Evolutionary conservation across 2,329 filamentous ascomycete genomes (phyloP).

Genomic region (Botrytis cinerea): DNA sequence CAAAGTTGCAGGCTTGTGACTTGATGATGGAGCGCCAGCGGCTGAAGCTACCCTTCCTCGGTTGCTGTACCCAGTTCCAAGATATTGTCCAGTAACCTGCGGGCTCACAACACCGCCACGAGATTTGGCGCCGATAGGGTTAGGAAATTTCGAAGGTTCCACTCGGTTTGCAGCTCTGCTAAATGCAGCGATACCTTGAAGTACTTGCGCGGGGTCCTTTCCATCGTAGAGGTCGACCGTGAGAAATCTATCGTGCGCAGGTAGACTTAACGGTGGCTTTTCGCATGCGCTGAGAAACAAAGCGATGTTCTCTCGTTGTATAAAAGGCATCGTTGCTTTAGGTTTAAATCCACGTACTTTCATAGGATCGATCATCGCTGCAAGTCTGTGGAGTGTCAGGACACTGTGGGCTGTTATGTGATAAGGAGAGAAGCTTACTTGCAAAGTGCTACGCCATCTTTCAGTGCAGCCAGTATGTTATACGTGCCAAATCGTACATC

Average conservation of each 20-base stretch:
- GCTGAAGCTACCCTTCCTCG: constrained; percentile 54
- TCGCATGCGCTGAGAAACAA: constrained; percentile 92
- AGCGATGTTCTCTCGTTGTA: constrained; percentile 99
- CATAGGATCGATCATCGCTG: constrained; percentile 75
- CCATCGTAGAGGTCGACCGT: constrained; percentile 95
- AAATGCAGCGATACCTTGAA: constrained; percentile 90
- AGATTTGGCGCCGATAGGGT: constrained; percentile 71
- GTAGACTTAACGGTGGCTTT: constrained; percentile 78
- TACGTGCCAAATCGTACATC: constrained; percentile 22
- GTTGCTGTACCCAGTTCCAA: constrained; percentile 44
- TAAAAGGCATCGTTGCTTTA: constrained; percentile 89
- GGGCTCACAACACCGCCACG: constrained; percentile 63
- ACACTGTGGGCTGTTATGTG: constrained; percentile 16
- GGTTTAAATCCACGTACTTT: constrained; percentile 85
- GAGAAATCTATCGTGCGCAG: constrained; percentile 92
- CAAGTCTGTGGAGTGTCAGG: constrained; percentile 54
- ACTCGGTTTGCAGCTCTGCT: constrained; percentile 78
- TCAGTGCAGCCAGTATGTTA: constrained; percentile 79
- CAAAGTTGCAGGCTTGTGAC: constrained; percentile 45
- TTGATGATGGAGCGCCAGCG: constrained; percentile 60
- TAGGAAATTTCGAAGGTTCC: constrained; percentile 73
- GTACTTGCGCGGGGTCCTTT: constrained; percentile 93
- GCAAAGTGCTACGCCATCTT: constrained; percentile 91
- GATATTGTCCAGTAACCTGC: constrained; percentile 58
- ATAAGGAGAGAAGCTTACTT: constrained; percentile 58